Percentiles rank a stretch among this genome's conserved stretches.
Conservation (phyloP, 768 basidiomycete species). For the Porphyrellus cyaneotinctus region DNA sequence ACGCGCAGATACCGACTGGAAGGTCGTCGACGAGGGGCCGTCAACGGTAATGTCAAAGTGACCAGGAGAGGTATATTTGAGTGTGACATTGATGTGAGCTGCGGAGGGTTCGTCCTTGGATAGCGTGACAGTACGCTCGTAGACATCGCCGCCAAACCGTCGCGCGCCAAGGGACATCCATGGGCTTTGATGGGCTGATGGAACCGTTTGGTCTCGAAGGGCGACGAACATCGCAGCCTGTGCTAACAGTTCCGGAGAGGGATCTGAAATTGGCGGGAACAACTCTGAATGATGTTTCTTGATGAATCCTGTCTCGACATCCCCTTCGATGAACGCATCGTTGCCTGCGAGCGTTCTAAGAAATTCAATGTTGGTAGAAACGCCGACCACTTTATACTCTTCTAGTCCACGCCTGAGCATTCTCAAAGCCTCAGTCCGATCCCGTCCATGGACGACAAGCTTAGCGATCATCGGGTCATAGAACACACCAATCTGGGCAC, state of each 20-base stretch:
- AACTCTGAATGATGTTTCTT: conserved; percentile 81
- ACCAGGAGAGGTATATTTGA: conserved; percentile 40
- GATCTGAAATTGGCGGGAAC: conserved; percentile 63
- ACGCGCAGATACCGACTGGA: conserved; percentile 52
- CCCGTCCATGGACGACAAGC: conserved; percentile 82
- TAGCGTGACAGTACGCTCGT: conserved; percentile 59
- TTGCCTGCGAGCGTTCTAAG: conserved; percentile 74
- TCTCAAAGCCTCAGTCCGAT: conserved; percentile 79
- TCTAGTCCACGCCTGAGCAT: conserved; percentile 77
- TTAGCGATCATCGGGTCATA: conserved; percentile 94
- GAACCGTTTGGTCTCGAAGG: conserved; percentile 53
- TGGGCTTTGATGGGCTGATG: conserved; percentile 41
- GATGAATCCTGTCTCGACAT: conserved; percentile 93
- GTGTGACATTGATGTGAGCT: conserved; percentile 35
- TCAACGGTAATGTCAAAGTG: conserved; percentile 53
- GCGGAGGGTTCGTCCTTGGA: conserved; percentile 49
- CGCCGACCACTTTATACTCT: conserved; percentile 87
- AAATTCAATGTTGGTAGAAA: conserved; percentile 91
- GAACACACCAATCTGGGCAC: conserved; percentile 78
- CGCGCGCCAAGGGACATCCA: conserved; percentile 71
- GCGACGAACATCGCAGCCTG: conserved; percentile 76
- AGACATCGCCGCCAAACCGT: conserved; percentile 73
- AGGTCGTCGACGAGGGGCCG: conserved; percentile 29
- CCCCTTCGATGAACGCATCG: conserved; percentile 65
- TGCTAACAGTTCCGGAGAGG: conserved; percentile 62